Base-by-base conservation (phyloP, 2,329 filamentous ascomycete species). In the Clathrospora elynae region DNA sequence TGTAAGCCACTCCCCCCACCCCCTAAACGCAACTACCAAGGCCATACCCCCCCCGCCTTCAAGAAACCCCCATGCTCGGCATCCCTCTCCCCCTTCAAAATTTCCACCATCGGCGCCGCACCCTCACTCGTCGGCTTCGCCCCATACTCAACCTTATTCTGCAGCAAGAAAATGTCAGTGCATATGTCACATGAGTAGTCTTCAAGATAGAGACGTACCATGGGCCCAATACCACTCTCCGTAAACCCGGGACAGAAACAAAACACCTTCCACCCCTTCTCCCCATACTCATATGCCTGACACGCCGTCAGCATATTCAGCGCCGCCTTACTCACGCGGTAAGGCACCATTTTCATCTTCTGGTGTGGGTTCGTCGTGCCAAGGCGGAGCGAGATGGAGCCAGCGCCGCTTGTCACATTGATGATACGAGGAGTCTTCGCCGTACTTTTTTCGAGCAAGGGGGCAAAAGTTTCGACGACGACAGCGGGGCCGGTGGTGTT, bases 291-390 rank as follows among this genome's bases (percentile, higher is more conserved):
- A 3, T 57, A 55, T 2, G 25, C 41, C 32, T 68, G 61, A 18
- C 53, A 60, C 8, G 62, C 64, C 1, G 59, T 64, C n/a, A 71
- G 35, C 67, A 73, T 71, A 20, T 67, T 68, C 41, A 70, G 37
- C 3, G 68, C 70, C 2, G 69, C 57, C 42, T 72, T 73, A 31
- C 55, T 63, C 3, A 57, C 49, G 3, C 64, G 57, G 33, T 73
- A 73, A 30, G 57, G 56, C 1, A 49, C 36, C 2, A 19, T 22
- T 3, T 51, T 23, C 16, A 57, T 46, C 4, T 56, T 50, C 42
- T 64, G 61, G 13, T 48, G 49, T 6, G 42, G 22, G 2, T 51
- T 46, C 3, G 19, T 33, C 8, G 46, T 36, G 19, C 69, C 64
- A 1, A 65, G 42, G 10, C 62, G 49, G 5, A 47, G 17, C 1